phyloP scores from a whole-genome alignment of 2,329 filamentous ascomycete species.

The Hawksworthiomyces lignivorus region DNA sequence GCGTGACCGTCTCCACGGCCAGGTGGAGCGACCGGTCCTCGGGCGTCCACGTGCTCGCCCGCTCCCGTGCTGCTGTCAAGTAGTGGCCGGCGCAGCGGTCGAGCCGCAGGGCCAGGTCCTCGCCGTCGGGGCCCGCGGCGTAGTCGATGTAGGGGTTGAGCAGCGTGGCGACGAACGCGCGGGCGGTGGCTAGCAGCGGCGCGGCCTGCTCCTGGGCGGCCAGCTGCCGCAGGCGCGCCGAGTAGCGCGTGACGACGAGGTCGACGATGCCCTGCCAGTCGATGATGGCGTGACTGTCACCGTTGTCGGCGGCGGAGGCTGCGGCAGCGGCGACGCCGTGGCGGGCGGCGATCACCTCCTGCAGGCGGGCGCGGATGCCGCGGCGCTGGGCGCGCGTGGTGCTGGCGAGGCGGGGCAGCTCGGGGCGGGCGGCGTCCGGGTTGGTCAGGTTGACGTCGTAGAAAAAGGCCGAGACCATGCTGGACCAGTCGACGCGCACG shows the following conservation, averaged over 20 bases:
- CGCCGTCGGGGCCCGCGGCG: constrained; percentile 20
- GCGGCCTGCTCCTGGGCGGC: constrained; percentile 22
- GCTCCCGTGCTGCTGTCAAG: constrained; percentile 24
- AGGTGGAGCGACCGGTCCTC: constrained; percentile 38
- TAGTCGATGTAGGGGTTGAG: constrained; percentile 36
- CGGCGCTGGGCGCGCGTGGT: constrained; percentile 15
- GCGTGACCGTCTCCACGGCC: constrained; percentile 32
- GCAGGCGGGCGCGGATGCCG: constrained; percentile 24
- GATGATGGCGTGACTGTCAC: constrained; percentile 18
- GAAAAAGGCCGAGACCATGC: constrained; percentile 44
- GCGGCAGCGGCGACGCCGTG: constrained; percentile 18
- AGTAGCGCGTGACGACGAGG: constrained; percentile 56
- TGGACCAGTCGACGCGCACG: constrained; percentile 38
- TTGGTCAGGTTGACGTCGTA: constrained; percentile 44
- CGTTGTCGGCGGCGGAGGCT: constrained; percentile 22
- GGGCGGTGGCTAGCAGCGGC: constrained; percentile 27
- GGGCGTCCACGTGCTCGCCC: constrained; percentile 23
- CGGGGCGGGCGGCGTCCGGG: constrained; percentile 21
- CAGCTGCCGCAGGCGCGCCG: constrained; percentile 41
- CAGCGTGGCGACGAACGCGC: constrained; percentile 21
- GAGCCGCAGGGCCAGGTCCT: neutral
- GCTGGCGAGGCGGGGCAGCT: constrained; percentile 20
- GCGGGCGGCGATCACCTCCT: constrained; percentile 18
- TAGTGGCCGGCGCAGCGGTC: constrained; percentile 41
- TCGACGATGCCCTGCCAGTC: constrained; percentile 65